Evolutionary conservation across 2,329 filamentous ascomycete genomes (phyloP), one percentile per base, ranked within the genome.

Genomic region (Magnaporthiopsis rhizophila): DNA sequence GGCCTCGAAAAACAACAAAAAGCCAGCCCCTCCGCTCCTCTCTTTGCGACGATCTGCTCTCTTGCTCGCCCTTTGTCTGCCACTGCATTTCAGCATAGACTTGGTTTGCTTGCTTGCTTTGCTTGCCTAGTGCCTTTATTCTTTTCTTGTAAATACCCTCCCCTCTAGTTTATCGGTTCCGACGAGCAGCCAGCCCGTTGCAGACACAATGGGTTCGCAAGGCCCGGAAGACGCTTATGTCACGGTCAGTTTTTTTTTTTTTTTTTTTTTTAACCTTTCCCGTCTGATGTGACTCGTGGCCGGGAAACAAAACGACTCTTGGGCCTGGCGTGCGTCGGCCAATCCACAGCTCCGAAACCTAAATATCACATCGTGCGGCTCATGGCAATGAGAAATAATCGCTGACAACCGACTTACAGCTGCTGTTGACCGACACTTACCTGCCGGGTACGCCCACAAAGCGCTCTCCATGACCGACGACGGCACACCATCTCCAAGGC

Each of bases 351-450:
- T 34, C 30, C 11, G 38, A 8, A 12, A 30, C 28, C 34, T 34
- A 30, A 45, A 45, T 8, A 21, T 7, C 18, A 56, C 32, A 12
- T 15, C 38, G 38, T 21, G 15, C 7, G 3, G 18, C 15, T n/a
- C n/a, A n/a, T n/a, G n/a, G n/a, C n/a, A 15, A 45, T 45, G 38
- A 60, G 32, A 21, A 36, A 32, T 36, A 60, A 60, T 50, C 58
- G 64, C 62, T 58, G 7, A n/a, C 61, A 26, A 62, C 53, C 50
- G 66, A 67, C 45, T 60, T 65, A 72, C 77, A 97, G 94, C 90
- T 99, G 76, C 86, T 98, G 65, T 82, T 96, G 79, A 97, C 86
- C 79, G 93, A 99, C 79, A 85, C 85, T 67, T 99, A 99, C 77
- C 86, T 99, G 62, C 94, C 95, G 75, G 93, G 93, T 96, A 81